phyloP scores from a whole-genome alignment of 345 rosid species.

The Brassica juncea region DNA sequence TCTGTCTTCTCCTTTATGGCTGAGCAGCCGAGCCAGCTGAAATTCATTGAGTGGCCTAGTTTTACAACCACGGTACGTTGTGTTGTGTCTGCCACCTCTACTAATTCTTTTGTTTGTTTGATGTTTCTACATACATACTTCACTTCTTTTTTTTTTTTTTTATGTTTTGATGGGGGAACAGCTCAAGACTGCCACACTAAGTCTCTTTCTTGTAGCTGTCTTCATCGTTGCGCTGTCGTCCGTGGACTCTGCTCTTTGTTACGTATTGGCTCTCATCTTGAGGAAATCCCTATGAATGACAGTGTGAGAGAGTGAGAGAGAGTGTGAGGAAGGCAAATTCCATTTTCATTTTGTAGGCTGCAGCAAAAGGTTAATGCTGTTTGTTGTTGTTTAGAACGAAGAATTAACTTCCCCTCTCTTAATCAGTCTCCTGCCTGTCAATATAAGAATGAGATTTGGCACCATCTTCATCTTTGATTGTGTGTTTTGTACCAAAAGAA shows the following conservation, averaged over 20 bases:
- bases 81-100: background rate
- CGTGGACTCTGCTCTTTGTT: constrained; percentile 63
- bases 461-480: too few species aligned
- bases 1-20: constrained; percentile 52
- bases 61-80: constrained; percentile 63
- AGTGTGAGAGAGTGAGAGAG: background rate
- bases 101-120: background rate
- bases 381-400: background rate
- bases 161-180: constrained; percentile 35
- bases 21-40: constrained; percentile 85
- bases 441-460: too few species aligned
- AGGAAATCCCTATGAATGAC: constrained; percentile 51
- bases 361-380: background rate
- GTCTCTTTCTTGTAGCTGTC: constrained; percentile 67
- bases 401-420: background rate
- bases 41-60: constrained; percentile 85
- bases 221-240: constrained; percentile 72
- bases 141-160: background rate
- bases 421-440: too few species aligned
- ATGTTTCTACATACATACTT: background rate
- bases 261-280: constrained; percentile 55
- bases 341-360: background rate
- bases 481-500: background rate
- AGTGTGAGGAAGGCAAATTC: constrained; percentile 10
- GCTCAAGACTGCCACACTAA: constrained; percentile 78